A percentile compares a stretch with the other conserved stretches of the same genome.
Conservation (phyloP, 768 basidiomycete genomes). For the Suillus ampliporus region DNA sequence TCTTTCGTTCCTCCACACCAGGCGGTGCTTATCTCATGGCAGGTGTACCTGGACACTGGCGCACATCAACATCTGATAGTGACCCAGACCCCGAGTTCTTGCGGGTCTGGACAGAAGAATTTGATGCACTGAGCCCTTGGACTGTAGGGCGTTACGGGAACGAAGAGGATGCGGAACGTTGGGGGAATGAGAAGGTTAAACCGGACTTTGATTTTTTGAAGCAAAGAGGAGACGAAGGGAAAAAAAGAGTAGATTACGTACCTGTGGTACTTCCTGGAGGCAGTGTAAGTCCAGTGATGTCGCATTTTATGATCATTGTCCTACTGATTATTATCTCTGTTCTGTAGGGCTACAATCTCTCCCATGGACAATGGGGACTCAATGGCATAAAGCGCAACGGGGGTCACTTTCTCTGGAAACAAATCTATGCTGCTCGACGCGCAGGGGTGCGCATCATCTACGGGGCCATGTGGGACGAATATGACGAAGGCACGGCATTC, state of each 20-base stretch:
- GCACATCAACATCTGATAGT: slow-evolving; percentile 70
- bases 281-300: slow-evolving; percentile 57
- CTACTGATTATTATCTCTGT: slow-evolving; percentile 14
- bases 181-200: slow-evolving; percentile 65
- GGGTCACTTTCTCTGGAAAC: slow-evolving; percentile 80
- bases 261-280: slow-evolving; percentile 84
- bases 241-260: slow-evolving; percentile 75
- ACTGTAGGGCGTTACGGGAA: slow-evolving; percentile 73
- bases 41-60: slow-evolving; percentile 77
- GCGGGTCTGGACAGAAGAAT: slow-evolving; percentile 74
- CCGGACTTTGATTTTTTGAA: slow-evolving; percentile 67
- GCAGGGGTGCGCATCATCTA: slow-evolving; percentile 71
- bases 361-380: slow-evolving; percentile 71
- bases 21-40: slow-evolving; percentile 79
- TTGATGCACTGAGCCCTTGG: slow-evolving; percentile 86
- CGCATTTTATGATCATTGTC: background rate
- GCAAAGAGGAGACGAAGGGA: slow-evolving; percentile 48
- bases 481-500: slow-evolving; percentile 85
- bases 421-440: slow-evolving; percentile 70
- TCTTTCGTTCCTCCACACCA: slow-evolving; percentile 66
- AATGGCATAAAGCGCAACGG: slow-evolving; percentile 77
- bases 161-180: slow-evolving; percentile 65
- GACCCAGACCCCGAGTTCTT: slow-evolving; percentile 70
- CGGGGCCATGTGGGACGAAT: slow-evolving; percentile 91
- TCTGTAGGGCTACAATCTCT: slow-evolving; percentile 69